These are phyloP conservation scores for Calocybe indica DNA, from an alignment of 768 basidiomycete species.

Conservation along the genomic window DNA sequence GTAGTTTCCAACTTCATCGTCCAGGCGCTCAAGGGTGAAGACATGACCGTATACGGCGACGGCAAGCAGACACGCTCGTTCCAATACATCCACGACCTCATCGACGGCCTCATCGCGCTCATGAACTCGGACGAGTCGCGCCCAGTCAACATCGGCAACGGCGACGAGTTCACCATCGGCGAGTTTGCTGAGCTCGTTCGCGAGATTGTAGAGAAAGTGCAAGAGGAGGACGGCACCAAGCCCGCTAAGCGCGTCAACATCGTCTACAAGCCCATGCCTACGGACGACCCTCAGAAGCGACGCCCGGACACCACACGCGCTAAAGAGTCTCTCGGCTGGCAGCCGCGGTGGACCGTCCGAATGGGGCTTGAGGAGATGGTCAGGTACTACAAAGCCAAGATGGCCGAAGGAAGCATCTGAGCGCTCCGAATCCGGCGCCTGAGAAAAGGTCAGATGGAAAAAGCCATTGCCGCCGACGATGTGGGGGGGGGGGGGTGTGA, in stretches of 20 bases:
- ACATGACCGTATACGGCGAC: slow-evolving; percentile 96
- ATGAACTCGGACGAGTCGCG: slow-evolving; percentile 95
- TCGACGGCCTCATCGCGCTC: slow-evolving; percentile 86
- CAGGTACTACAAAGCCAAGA: slow-evolving; percentile 85
- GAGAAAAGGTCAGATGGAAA: too few relatives aligned
- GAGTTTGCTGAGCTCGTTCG: slow-evolving; percentile 92
- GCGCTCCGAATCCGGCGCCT: slow-evolving; percentile 1
- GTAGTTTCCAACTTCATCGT: slow-evolving; percentile 99
- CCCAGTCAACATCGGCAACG: slow-evolving; percentile 94
- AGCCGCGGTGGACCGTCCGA: slow-evolving; percentile 87
- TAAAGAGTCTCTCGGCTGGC: slow-evolving; percentile 79
- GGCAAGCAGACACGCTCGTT: slow-evolving; percentile 92
- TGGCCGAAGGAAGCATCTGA: slow-evolving; percentile 78
- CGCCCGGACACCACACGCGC: slow-evolving; percentile 91
- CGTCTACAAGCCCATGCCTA: slow-evolving; percentile 76
- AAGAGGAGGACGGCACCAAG: slow-evolving; percentile 69
- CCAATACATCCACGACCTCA: slow-evolving; percentile 97
- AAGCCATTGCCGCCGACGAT: too few relatives aligned
- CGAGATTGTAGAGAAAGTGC: slow-evolving; percentile 89
- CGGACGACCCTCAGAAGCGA: slow-evolving; percentile 92
- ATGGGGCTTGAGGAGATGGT: slow-evolving; percentile 97
- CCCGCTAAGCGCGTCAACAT: slow-evolving; percentile 52
- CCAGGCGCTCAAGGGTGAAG: slow-evolving; percentile 92
- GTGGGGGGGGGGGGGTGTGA: too few relatives aligned
- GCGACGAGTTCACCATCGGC: slow-evolving; percentile 93